These are phyloP conservation scores for Diplodia mutila DNA, from an alignment of 2,329 filamentous ascomycete species.

Conservation along the genomic window DNA sequence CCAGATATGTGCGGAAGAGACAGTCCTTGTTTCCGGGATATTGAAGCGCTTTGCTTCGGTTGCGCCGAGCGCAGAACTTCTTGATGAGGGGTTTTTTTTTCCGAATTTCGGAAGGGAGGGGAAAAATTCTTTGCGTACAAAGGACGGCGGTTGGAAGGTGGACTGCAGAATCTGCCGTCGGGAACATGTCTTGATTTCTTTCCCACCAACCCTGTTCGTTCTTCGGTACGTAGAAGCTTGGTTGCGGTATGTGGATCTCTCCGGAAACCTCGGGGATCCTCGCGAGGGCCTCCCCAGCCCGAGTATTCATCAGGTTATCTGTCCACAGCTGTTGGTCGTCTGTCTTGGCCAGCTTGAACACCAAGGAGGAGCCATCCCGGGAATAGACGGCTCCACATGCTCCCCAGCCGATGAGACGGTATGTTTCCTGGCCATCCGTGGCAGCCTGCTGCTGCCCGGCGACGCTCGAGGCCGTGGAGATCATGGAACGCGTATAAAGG, in stretches of 20 bases:
- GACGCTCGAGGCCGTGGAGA: neutral
- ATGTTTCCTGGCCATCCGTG: neutral
- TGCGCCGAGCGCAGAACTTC: neutral
- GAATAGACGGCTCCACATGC: conserved; percentile 26
- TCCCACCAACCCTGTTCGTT: neutral
- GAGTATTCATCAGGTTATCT: conserved; percentile 20
- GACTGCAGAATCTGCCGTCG: neutral
- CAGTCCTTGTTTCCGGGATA: conserved; percentile 47
- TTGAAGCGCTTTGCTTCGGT: neutral
- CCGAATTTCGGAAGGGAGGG: neutral
- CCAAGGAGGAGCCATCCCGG: neutral
- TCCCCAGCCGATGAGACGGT: conserved; percentile 22
- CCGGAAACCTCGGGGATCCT: neutral
- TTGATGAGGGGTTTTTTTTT: neutral
- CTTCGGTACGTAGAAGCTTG: neutral
- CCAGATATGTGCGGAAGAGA: conserved; percentile 56
- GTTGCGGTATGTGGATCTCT: neutral
- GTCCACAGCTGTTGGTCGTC: conserved; percentile 27
- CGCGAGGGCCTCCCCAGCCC: conserved; percentile 1
- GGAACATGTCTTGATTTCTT: neutral
- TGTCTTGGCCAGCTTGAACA: conserved; percentile 18
- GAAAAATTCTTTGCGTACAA: neutral
- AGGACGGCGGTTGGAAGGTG: neutral
- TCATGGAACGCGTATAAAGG: neutral
- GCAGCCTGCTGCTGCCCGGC: neutral